Percentiles rank a stretch among this genome's conserved stretches.
Conservation (phyloP, 2,329 filamentous ascomycete genomes). For the Trichocomaceae sp. region DNA sequence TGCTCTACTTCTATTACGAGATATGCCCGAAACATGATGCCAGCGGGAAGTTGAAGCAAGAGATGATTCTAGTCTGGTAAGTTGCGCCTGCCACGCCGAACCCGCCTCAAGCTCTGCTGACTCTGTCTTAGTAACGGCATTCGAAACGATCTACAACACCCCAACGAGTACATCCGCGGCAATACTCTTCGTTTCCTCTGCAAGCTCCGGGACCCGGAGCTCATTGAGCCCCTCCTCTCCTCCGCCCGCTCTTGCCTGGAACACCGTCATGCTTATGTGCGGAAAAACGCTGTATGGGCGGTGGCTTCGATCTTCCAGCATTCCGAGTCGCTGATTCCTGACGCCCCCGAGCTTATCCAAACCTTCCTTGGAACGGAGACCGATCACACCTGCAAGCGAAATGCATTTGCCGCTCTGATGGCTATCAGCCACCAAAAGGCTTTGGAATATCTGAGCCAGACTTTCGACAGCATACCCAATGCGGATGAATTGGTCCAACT, state of each 20-base stretch:
- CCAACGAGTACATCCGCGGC: constrained; percentile 96
- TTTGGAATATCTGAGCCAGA: constrained; percentile 74
- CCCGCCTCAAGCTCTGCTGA: neutral
- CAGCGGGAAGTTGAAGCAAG: constrained; percentile 92
- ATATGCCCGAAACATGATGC: constrained; percentile 94
- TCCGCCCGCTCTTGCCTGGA: constrained; percentile 88
- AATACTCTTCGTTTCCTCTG: constrained; percentile 97
- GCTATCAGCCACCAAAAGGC: constrained; percentile 93
- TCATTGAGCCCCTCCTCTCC: constrained; percentile 91
- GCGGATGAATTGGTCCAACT: constrained; percentile 90
- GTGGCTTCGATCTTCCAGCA: constrained; percentile 88
- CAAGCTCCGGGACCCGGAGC: constrained; percentile 90
- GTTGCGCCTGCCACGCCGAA: constrained; percentile 20
- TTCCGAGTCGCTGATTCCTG: constrained; percentile 85
- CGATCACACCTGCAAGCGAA: constrained; percentile 94
- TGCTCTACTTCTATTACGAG: constrained; percentile 98
- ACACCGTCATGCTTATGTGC: constrained; percentile 93
- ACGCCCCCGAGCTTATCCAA: constrained; percentile 86
- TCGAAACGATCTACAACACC: constrained; percentile 90
- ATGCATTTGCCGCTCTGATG: constrained; percentile 86
- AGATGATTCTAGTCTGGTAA: constrained; percentile 98
- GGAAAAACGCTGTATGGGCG: constrained; percentile 96
- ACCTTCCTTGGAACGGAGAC: constrained; percentile 85
- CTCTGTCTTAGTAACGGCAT: constrained; percentile 67
- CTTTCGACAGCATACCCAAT: constrained; percentile 90